A percentile compares a stretch with the other conserved stretches of the same genome.
Conservation (phyloP, 768 basidiomycete species). For the Suillus luteus region DNA sequence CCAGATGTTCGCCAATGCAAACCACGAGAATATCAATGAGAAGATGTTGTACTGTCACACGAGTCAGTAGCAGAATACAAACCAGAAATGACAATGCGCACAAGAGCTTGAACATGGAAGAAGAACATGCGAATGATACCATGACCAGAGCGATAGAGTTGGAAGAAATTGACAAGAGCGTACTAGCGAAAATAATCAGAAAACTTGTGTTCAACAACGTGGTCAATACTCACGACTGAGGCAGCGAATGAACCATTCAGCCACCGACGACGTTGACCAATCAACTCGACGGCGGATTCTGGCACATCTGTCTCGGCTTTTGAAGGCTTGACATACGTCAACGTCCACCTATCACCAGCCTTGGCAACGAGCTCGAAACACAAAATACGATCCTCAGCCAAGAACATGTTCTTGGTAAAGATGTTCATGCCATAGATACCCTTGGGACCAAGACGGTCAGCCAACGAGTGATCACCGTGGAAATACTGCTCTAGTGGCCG, state of each 20-base stretch:
- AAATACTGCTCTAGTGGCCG: conserved; percentile 84
- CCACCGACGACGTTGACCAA: conserved; percentile 96
- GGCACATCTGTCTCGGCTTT: conserved; percentile 98
- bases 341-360: conserved; percentile 80
- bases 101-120: conserved; percentile 90
- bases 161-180: conserved; percentile 90
- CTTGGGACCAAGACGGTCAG: conserved; percentile 88
- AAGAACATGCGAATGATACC: conserved; percentile 94
- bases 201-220: background rate
- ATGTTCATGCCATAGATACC: conserved; percentile 97
- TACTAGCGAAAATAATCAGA: conserved; percentile 51
- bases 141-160: conserved; percentile 84
- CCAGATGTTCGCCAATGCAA: conserved; percentile 90
- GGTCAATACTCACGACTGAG: conserved; percentile 63
- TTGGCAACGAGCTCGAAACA: conserved; percentile 98
- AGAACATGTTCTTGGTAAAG: conserved; percentile 92
- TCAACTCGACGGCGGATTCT: conserved; percentile 87
- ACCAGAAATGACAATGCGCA: conserved; percentile 40
- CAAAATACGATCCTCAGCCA: conserved; percentile 94
- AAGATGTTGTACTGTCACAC: conserved; percentile 77
- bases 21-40: conserved; percentile 89
- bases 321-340: conserved; percentile 91
- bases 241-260: conserved; percentile 95
- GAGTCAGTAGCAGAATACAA: conserved; percentile 1
- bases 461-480: conserved; percentile 86